phyloP scores from a whole-genome alignment of 148 eudicot species.

The Rhododendron mucronatum region DNA sequence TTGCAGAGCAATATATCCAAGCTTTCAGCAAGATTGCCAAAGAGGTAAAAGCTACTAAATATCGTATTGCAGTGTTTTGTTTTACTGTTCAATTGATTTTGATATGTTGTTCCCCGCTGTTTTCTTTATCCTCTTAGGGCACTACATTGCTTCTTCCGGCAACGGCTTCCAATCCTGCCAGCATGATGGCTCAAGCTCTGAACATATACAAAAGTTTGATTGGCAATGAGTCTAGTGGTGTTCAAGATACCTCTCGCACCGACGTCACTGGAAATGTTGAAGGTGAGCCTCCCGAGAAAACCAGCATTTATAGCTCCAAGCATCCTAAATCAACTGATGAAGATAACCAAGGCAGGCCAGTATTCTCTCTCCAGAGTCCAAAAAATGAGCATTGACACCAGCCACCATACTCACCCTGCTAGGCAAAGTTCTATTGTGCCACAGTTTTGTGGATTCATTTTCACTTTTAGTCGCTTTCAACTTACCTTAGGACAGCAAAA shows the following conservation, averaged over 20 bases:
- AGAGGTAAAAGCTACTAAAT: conserved; percentile 46
- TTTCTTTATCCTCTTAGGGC: conserved; percentile 36
- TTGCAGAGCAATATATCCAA: conserved; percentile 83
- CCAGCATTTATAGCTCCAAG: not conserved
- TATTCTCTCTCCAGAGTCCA: conserved; percentile 50
- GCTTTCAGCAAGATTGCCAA: conserved; percentile 72
- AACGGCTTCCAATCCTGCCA: conserved; percentile 43
- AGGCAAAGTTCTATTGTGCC: not conserved
- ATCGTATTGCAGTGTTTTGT: not conserved
- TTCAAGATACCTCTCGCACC: conserved; percentile 15
- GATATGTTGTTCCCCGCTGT: not conserved
- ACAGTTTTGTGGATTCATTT: not conserved
- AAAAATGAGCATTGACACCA: conserved; percentile 18
- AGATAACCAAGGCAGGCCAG: conserved; percentile 17
- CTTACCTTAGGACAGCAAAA: not conserved
- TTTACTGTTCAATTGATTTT: not conserved
- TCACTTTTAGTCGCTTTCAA: not conserved
- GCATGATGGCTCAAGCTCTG: conserved; percentile 59
- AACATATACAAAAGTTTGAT: conserved; percentile 51
- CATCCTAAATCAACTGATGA: conserved; percentile 6
- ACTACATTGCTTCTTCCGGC: conserved; percentile 74
- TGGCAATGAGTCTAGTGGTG: conserved; percentile 18
- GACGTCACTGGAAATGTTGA: conserved; percentile 8
- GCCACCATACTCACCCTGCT: not conserved
- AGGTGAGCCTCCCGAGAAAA: conserved; percentile 9